Conservation (phyloP, 441 rosid species). For the Adansonia grandidieri region DNA sequence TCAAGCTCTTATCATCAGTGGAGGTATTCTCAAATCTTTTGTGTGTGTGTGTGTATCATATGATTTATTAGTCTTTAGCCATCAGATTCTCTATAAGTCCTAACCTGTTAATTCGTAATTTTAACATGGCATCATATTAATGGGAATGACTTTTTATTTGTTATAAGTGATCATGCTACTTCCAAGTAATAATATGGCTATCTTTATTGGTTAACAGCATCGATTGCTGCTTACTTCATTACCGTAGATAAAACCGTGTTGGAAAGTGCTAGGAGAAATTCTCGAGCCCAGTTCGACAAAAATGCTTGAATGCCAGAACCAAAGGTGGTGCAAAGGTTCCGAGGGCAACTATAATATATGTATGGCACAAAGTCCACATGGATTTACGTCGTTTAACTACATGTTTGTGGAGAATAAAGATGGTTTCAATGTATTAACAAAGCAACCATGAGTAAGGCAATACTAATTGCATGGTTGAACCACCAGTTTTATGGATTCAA, state of each 20-base stretch:
- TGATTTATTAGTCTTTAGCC: background rate
- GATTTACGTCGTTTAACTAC: too few species aligned
- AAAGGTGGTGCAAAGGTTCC: background rate
- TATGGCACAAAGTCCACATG: too few species aligned
- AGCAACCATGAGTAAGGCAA: background rate
- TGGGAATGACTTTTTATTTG: background rate
- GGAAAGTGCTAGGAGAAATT: slow-evolving; percentile 63
- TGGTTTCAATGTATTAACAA: background rate
- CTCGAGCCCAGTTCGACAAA: slow-evolving; percentile 40
- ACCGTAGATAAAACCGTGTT: slow-evolving; percentile 66
- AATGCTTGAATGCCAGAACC: slow-evolving; percentile 32
- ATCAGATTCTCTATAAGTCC: slow-evolving; percentile 1
- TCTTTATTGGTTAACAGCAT: slow-evolving; percentile 42
- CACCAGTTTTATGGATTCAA: background rate
- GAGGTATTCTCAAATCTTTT: slow-evolving; percentile 41
- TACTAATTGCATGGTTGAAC: background rate
- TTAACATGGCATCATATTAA: too few species aligned
- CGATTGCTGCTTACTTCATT: slow-evolving; percentile 63
- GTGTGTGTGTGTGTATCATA: too few species aligned
- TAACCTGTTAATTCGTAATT: background rate
- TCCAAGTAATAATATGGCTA: background rate
- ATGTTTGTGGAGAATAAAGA: too few species aligned
- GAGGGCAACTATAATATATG: background rate
- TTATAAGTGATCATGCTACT: background rate
- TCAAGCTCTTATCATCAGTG: slow-evolving; percentile 68